A percentile compares a stretch with the other conserved stretches of the same genome.
phyloP scores from a whole-genome alignment of 2,329 filamentous ascomycete species.

The Thielaviopsis musarum region DNA sequence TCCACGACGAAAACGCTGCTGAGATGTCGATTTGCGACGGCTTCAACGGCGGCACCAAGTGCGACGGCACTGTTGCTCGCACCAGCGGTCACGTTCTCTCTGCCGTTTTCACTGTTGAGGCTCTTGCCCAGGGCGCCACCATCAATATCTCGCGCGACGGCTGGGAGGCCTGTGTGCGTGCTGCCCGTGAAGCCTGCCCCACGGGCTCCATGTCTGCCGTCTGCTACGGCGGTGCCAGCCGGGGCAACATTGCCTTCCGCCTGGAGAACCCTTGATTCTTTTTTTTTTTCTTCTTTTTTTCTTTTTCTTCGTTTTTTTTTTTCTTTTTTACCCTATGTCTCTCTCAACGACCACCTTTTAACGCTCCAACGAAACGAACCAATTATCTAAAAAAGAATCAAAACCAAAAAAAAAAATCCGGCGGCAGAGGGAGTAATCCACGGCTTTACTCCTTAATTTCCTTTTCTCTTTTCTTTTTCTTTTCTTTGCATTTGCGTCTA shows the following conservation, averaged over 20 bases:
- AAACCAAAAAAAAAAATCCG: too few species aligned
- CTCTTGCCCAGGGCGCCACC: constrained; percentile 25
- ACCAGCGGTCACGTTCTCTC: constrained; percentile 30
- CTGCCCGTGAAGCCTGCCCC: constrained; percentile 33
- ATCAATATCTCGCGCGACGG: constrained; percentile 36
- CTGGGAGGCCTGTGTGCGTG: constrained; percentile 37
- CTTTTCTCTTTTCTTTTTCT: not conserved
- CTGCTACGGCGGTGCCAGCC: constrained; percentile 31
- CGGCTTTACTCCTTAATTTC: too few species aligned
- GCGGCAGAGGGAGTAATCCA: too few species aligned
- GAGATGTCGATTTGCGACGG: constrained; percentile 34
- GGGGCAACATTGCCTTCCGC: constrained; percentile 28
- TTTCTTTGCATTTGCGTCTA: not conserved
- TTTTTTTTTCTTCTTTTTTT: too few species aligned
- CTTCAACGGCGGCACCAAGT: constrained; percentile 29
- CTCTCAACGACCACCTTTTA: too few species aligned
- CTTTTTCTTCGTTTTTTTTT: not conserved
- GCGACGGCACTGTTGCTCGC: constrained; percentile 25
- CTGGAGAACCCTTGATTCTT: constrained; percentile 16
- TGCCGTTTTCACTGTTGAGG: constrained; percentile 29
- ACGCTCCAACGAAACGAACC: too few species aligned
- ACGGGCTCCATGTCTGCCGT: constrained; percentile 30
- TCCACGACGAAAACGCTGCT: constrained; percentile 32
- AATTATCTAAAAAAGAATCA: too few species aligned
- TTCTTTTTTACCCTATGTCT: too few species aligned